Percentiles rank a stretch among this genome's conserved stretches.
Conservation (phyloP, 768 basidiomycete genomes). For the Phanerochaete sordida region DNA sequence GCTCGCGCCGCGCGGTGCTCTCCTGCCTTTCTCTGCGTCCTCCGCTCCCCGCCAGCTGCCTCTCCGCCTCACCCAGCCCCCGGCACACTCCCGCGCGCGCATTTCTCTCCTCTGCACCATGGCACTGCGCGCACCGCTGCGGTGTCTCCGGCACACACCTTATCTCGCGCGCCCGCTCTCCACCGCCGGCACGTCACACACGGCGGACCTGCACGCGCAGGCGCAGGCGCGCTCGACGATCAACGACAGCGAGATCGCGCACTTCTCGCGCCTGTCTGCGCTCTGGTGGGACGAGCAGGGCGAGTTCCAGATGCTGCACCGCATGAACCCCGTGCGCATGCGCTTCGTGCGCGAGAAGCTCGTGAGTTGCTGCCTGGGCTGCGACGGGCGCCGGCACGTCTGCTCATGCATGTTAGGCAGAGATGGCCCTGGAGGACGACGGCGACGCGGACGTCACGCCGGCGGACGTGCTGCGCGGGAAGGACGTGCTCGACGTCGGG, state of each 20-base stretch:
- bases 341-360: conserved; percentile 80
- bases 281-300: conserved; percentile 96
- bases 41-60: neutral
- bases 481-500: conserved; percentile 84
- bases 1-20: neutral
- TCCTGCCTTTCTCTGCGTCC: neutral
- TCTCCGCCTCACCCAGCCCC: neutral
- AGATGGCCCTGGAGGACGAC: conserved; percentile 54
- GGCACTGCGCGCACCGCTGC: no score
- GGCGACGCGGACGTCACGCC: conserved; percentile 29
- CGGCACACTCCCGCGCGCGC: neutral
- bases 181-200: no score
- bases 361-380: conserved; percentile 15
- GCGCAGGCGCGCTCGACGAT: conserved; percentile 45
- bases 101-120: no score
- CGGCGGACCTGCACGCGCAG: no score
- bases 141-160: no score
- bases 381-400: neutral
- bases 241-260: conserved; percentile 79
- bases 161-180: no score
- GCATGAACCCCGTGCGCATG: conserved; percentile 91
- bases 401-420: conserved; percentile 27
- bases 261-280: conserved; percentile 86
- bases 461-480: conserved; percentile 47
- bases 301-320: conserved; percentile 84